phyloP scores from a whole-genome alignment of 2,329 filamentous ascomycete genomes.

The Diplodia intermedia region DNA sequence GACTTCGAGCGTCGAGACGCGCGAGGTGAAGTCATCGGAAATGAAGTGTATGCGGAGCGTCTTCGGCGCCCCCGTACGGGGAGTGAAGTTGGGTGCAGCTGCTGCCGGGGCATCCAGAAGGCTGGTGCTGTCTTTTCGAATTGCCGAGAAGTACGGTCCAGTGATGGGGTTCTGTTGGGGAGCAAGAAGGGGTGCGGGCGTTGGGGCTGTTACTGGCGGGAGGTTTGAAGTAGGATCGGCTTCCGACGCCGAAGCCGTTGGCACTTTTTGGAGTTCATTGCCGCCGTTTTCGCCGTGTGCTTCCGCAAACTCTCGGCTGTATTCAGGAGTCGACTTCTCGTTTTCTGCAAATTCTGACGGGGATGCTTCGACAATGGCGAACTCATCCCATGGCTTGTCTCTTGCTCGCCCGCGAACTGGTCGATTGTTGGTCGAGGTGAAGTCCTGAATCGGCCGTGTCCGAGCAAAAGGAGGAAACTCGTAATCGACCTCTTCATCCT shows the following conservation, averaged over 20 bases:
- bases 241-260: conserved; percentile 42
- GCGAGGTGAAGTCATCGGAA: conserved; percentile 71
- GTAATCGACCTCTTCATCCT: conserved; percentile 83
- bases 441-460: conserved; percentile 75
- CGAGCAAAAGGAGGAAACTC: conserved; percentile 82
- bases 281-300: conserved; percentile 17
- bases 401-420: conserved; percentile 69
- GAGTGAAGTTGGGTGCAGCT: conserved; percentile 54
- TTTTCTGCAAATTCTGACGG: conserved; percentile 73
- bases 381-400: conserved; percentile 81
- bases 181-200: conserved; percentile 34
- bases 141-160: conserved; percentile 56
- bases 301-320: conserved; percentile 60
- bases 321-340: conserved; percentile 70
- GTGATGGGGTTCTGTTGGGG: conserved; percentile 60
- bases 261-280: conserved; percentile 33
- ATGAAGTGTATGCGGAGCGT: conserved; percentile 75
- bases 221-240: conserved; percentile 38
- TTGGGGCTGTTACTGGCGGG: conserved; percentile 36
- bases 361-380: conserved; percentile 77
- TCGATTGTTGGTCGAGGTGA: conserved; percentile 78
- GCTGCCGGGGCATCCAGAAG: conserved; percentile 54
- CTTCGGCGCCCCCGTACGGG: conserved; percentile 72
- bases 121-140: conserved; percentile 54
- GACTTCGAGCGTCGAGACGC: conserved; percentile 75